phyloP scores from a whole-genome alignment of 495 filamentous ascomycete species.

The Neurospora sp. region DNA sequence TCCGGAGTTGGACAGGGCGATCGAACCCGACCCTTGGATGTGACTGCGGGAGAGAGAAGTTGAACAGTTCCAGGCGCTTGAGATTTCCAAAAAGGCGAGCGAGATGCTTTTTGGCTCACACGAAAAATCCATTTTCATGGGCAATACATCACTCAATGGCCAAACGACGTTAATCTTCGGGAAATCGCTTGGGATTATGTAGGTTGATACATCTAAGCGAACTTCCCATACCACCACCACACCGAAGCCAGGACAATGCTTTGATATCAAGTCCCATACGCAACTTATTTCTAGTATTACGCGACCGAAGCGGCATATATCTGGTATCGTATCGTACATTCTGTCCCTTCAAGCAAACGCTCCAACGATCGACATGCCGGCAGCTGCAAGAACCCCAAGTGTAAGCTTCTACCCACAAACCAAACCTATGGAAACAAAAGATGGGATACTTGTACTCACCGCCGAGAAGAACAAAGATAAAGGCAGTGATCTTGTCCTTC shows the following conservation, averaged over 20 bases:
- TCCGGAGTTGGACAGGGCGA: neutral
- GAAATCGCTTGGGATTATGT: neutral
- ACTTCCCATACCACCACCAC: neutral
- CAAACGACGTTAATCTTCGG: neutral
- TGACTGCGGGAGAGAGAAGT: no score
- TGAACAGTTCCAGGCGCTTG: no score
- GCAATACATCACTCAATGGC: neutral
- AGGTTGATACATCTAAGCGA: neutral
- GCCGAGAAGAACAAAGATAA: conserved; percentile 32
- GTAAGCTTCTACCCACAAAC: conserved; percentile 10
- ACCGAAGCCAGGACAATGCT: neutral
- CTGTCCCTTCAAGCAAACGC: conserved; percentile 30
- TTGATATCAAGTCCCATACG: neutral
- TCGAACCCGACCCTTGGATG: neutral
- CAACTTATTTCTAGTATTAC: neutral
- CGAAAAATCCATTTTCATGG: neutral
- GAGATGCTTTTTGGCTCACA: neutral
- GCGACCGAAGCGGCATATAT: neutral
- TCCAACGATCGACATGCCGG: conserved; percentile 56
- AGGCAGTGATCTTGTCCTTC: conserved; percentile 33
- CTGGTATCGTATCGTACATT: neutral
- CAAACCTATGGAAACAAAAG: neutral
- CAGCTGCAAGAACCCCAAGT: conserved; percentile 6
- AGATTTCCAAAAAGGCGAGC: neutral
- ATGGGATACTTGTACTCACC: conserved; percentile 17